Evolutionary conservation across 371 early-diverging fungal genomes (phyloP), one percentile per base, ranked within the genome.

Genomic region (Chytridium lagenaria): DNA sequence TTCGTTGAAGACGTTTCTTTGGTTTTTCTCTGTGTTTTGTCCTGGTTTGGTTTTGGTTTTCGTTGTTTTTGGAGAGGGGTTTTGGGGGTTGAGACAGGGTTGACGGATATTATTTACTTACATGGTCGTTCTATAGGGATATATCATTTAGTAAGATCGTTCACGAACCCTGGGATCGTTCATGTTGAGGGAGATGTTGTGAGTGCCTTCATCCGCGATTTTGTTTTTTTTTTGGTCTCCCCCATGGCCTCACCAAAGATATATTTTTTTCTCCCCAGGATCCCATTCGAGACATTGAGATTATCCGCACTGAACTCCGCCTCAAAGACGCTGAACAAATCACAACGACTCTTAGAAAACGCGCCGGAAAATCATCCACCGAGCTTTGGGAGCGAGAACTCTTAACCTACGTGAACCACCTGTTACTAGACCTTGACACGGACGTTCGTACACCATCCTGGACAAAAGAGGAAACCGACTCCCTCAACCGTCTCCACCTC

Each of bases 251-350:
- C 57, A 12, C 23, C 26, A 30, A 57, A 26, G 57, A 57, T 15
- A 10, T 5, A n/a, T 57, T 10, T 26, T n/a, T 30, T 57, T 57
- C 5, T 12, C 23, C 63, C 69, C 59, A 87, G 61, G 94, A 99
- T 75, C 98, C 99, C 2, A 78, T 92, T 30, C 88, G 99, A 64
- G 99, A 99, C 84, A 85, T 98, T 79, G 93, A 93, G 68, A 98
- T 95, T 73, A 99, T 99, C 78, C 94, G 95, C 78, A 90, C 93
- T 44, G 99, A 99, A 85, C 87, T 99, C 69, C 87, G 98, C 59
- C 80, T 75, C 49, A 70, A 69, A 51, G 76, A 70, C 38, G 68
- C 72, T 16, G 72, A 71, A 28, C 76, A 72, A 19, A 30, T 72
- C 1, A 16, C 37, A 1, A 16, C 65, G 0, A 23, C 72, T 19